Conservation (phyloP, 768 basidiomycete species). For the Cubamyces lactineus region DNA sequence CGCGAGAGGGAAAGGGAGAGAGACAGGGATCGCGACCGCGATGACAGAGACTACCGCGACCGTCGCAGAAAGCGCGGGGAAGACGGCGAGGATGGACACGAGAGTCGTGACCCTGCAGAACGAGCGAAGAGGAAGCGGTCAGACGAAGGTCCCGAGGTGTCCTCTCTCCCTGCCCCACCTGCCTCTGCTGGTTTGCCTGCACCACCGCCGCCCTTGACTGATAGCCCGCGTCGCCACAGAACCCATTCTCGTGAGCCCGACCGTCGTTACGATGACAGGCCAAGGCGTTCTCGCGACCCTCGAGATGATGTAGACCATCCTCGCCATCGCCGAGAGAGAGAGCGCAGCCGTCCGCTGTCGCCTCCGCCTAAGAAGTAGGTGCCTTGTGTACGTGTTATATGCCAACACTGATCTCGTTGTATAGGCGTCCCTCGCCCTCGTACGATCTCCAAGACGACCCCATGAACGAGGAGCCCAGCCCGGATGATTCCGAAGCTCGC, state of each 20-base stretch:
- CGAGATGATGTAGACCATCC: constrained; percentile 68
- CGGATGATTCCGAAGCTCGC: constrained; percentile 97
- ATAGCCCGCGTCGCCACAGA: constrained; percentile 52
- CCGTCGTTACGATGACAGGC: constrained; percentile 53
- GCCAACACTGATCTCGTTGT: constrained; percentile 19
- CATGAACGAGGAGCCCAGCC: constrained; percentile 83
- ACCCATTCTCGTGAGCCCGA: constrained; percentile 55
- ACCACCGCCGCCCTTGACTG: constrained; percentile 50
- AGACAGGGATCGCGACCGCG: constrained; percentile 34
- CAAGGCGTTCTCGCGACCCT: constrained; percentile 48
- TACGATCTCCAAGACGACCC: constrained; percentile 70
- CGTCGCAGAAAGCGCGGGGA: constrained; percentile 72
- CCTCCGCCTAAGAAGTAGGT: constrained; percentile 22
- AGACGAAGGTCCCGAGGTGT: constrained; percentile 54
- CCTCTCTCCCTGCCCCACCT: constrained; percentile 48
- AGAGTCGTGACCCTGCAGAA: constrained; percentile 44
- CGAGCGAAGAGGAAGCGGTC: constrained; percentile 68
- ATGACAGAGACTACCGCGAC: constrained; percentile 51
- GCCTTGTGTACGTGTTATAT: constrained; percentile 46
- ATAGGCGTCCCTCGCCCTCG: constrained; percentile 70
- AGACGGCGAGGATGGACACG: constrained; percentile 54
- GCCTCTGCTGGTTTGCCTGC: constrained; percentile 47
- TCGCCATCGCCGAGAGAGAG: constrained; percentile 47
- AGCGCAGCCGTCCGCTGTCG: constrained; percentile 44
- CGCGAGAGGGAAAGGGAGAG: constrained; percentile 46